A percentile compares a stretch with the other conserved stretches of the same genome.
Conservation (phyloP, 345 rosid species). For the Eucalyptus virginea region DNA sequence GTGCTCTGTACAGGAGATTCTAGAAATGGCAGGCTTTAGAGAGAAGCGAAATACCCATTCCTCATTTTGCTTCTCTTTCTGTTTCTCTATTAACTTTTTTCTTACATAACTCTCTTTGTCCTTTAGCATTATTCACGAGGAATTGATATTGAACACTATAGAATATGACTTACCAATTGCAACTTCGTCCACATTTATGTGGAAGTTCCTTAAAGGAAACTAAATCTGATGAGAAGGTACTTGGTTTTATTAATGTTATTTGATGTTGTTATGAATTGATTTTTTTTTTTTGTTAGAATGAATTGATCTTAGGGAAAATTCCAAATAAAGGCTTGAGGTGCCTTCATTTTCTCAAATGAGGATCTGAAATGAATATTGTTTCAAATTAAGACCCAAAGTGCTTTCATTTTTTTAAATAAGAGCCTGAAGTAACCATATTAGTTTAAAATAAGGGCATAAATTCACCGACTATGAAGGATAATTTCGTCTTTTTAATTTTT, state of each 20-base stretch:
- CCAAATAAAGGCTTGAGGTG: no score
- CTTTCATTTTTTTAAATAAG: no score
- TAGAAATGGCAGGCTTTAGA: neutral
- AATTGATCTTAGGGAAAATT: no score
- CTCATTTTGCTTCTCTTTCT: neutral
- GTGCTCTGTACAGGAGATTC: no score
- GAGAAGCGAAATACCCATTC: neutral
- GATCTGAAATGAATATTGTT: rapidly evolving
- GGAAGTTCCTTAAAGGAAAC: neutral
- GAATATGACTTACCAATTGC: neutral
- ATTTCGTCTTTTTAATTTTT: no score
- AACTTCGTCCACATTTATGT: neutral
- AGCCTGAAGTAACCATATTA: rapidly evolving
- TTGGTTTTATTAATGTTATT: neutral
- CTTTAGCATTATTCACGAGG: neutral
- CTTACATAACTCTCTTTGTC: neutral
- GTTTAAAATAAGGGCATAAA: rapidly evolving
- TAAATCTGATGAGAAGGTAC: slow-evolving; percentile 8
- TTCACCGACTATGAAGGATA: no score
- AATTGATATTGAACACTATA: neutral
- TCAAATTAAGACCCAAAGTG: rapidly evolving
- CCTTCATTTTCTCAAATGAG: rapidly evolving
- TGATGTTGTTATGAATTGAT: no score
- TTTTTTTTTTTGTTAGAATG: no score
- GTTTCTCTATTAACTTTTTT: neutral